Percentiles rank a stretch among this genome's conserved stretches.
Evolutionary conservation across 192 early-diverging fungal genomes (phyloP).

Genomic region (Coemansia sp.): DNA sequence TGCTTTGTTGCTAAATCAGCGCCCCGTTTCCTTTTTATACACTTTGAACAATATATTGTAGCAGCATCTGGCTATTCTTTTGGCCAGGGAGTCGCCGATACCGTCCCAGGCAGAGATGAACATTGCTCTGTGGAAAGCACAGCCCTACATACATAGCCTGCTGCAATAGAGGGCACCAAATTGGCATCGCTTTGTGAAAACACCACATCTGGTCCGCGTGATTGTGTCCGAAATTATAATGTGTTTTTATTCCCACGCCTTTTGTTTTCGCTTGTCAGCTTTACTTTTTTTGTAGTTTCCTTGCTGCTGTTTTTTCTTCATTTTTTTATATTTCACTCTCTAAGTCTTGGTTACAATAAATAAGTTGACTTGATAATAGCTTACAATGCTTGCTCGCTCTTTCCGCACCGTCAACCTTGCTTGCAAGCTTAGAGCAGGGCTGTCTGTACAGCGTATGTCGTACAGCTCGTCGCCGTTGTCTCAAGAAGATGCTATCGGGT

Average conservation of each 20-base stretch:
- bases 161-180: background rate
- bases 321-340: background rate
- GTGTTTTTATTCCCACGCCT: slow-evolving; percentile 19
- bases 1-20: background rate
- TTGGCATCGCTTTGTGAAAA: no score
- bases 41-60: no score
- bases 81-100: slow-evolving; percentile 19
- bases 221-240: background rate
- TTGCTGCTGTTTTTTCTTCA: background rate
- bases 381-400: background rate
- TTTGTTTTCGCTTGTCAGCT: background rate
- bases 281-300: background rate
- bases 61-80: slow-evolving; percentile 32
- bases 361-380: background rate
- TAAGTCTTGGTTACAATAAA: background rate
- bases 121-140: slow-evolving; percentile 35
- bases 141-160: slow-evolving; percentile 30
- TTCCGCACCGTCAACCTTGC: no score
- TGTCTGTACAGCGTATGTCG: background rate
- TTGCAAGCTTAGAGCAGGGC: no score
- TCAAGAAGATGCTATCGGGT: slow-evolving; percentile 22
- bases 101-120: slow-evolving; percentile 35
- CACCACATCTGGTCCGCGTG: slow-evolving; percentile 9
- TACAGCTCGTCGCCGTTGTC: no score
- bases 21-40: background rate